Conservation (phyloP, 768 basidiomycete genomes). For the Galerina sulciceps region DNA sequence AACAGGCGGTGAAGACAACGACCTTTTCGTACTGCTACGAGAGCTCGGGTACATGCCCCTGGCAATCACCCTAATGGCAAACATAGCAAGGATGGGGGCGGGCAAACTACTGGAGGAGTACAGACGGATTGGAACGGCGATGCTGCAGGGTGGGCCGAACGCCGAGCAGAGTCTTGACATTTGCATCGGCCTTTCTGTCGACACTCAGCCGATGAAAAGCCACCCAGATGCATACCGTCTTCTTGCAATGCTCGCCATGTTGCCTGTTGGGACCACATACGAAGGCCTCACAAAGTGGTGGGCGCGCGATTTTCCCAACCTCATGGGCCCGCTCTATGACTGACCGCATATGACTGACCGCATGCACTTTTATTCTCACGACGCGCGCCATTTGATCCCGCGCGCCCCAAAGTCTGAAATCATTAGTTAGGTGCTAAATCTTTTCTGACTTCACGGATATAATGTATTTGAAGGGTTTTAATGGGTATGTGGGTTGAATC, state of each 20-base stretch:
- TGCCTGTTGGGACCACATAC: constrained; percentile 23
- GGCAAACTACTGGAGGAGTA: constrained; percentile 14
- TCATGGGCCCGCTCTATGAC: constrained; percentile 1
- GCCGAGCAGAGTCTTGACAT: constrained; percentile 17
- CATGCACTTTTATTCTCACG: too few species aligned
- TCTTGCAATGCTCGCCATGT: constrained; percentile 25
- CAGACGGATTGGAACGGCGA: background rate
- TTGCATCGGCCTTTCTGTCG: constrained; percentile 24
- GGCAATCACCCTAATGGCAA: constrained; percentile 38
- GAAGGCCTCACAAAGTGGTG: constrained; percentile 9
- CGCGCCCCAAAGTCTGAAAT: too few species aligned
- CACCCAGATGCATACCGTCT: constrained; percentile 17
- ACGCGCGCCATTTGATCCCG: too few species aligned
- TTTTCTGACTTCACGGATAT: too few species aligned
- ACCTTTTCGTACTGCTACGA: constrained; percentile 21
- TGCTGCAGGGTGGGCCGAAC: constrained; percentile 5
- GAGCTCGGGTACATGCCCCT: constrained; percentile 33
- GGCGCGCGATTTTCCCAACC: background rate
- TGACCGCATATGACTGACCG: too few species aligned
- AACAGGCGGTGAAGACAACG: constrained; percentile 11
- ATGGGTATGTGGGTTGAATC: too few species aligned
- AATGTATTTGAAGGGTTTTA: too few species aligned
- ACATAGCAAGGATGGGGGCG: constrained; percentile 7
- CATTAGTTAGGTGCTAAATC: too few species aligned
- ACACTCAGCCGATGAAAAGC: constrained; percentile 13